These are phyloP conservation scores for Aureobasidium sp. DNA, from an alignment of 2,329 filamentous ascomycete species.

Conservation along the genomic window DNA sequence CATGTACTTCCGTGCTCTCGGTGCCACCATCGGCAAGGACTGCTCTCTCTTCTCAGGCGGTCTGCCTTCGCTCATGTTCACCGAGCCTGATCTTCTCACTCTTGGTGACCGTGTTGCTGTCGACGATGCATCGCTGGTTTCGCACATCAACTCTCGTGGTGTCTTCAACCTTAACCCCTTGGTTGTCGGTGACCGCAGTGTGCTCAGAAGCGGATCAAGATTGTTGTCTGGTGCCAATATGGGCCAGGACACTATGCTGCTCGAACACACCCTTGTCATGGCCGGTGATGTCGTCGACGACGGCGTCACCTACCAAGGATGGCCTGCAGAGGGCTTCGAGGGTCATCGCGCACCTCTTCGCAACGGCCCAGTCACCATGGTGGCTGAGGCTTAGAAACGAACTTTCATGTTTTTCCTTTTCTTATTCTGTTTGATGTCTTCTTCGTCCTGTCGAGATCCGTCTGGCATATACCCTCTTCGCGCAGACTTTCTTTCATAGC, in stretches of 20 bases:
- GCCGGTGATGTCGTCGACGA: constrained; percentile 47
- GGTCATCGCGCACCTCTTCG: not conserved
- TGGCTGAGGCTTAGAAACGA: not conserved
- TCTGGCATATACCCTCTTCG: not conserved
- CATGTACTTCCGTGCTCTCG: constrained; percentile 46
- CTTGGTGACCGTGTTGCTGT: constrained; percentile 46
- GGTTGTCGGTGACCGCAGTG: constrained; percentile 43
- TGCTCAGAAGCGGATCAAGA: constrained; percentile 44
- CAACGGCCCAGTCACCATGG: not conserved
- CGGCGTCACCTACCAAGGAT: constrained; percentile 45
- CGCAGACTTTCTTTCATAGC: not conserved
- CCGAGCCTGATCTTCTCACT: constrained; percentile 48
- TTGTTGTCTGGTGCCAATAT: constrained; percentile 47
- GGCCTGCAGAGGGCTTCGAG: constrained; percentile 40
- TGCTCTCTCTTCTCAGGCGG: constrained; percentile 49
- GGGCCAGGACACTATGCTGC: constrained; percentile 43
- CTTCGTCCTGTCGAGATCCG: not conserved
- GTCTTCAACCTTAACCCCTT: constrained; percentile 48
- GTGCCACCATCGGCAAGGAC: constrained; percentile 46
- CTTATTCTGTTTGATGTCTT: not conserved
- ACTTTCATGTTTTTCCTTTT: not conserved
- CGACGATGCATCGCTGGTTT: constrained; percentile 49
- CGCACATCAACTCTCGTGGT: constrained; percentile 49
- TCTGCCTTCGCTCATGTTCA: constrained; percentile 45
- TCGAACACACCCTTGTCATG: constrained; percentile 52